A percentile compares a stretch with the other conserved stretches of the same genome.
Evolutionary conservation across 441 rosid genomes (phyloP).

Genomic region (Populus hybrid): DNA sequence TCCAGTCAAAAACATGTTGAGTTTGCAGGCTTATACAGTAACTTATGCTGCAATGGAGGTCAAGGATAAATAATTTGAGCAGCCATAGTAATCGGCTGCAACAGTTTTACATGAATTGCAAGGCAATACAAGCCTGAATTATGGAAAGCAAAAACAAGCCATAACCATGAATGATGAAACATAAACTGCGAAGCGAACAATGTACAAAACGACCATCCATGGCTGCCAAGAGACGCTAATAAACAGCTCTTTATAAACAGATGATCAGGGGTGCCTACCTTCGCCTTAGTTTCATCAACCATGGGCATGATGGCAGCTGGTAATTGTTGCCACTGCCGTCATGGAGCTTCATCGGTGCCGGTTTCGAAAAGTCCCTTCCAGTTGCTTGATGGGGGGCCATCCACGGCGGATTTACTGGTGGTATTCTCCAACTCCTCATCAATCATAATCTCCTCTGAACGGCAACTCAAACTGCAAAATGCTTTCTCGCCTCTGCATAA

Average conservation of each 20-base stretch:
- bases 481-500: slow-evolving; percentile 78
- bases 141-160: slow-evolving; percentile 20
- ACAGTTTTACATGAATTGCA: slow-evolving; percentile 18
- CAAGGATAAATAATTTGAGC: slow-evolving; percentile 8
- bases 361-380: slow-evolving; percentile 39
- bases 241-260: slow-evolving; percentile 64
- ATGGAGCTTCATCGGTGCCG: slow-evolving; percentile 35
- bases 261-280: slow-evolving; percentile 38
- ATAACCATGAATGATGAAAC: slow-evolving; percentile 45
- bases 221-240: slow-evolving; percentile 61
- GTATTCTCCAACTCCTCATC: slow-evolving; percentile 51
- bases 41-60: slow-evolving; percentile 10
- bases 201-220: slow-evolving; percentile 66
- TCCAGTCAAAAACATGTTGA: slow-evolving; percentile 9
- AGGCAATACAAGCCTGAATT: slow-evolving; percentile 15
- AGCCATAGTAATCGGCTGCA: slow-evolving; percentile 36
- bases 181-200: slow-evolving; percentile 36
- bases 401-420: slow-evolving; percentile 12
- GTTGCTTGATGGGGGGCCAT: slow-evolving; percentile 15
- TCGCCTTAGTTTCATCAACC: slow-evolving; percentile 30
- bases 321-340: neutral
- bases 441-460: slow-evolving; percentile 53
- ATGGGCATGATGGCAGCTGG: slow-evolving; percentile 11
- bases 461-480: slow-evolving; percentile 71
- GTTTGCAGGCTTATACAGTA: slow-evolving; percentile 21